Percentiles rank a stretch among this genome's conserved stretches.
phyloP scores from a whole-genome alignment of 2,329 filamentous ascomycete genomes.

The Aureobasidium subglaciale region DNA sequence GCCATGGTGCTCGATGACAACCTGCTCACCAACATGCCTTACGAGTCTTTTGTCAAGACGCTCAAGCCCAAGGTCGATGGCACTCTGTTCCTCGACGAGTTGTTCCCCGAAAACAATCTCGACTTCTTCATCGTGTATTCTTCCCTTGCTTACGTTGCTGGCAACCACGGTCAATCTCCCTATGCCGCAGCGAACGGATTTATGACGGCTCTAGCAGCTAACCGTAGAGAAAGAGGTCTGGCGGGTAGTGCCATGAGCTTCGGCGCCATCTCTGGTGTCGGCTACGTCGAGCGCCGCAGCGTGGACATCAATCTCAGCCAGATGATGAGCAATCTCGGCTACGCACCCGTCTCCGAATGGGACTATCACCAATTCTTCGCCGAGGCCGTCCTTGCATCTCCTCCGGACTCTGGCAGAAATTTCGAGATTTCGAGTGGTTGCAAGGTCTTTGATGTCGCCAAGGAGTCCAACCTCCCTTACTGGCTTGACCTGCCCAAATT shows the following conservation, averaged over 20 bases:
- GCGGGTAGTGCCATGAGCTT: constrained; percentile 47
- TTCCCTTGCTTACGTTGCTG: constrained; percentile 49
- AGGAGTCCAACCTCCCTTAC: neutral
- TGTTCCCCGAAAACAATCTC: constrained; percentile 26
- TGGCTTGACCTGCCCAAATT: constrained; percentile 7
- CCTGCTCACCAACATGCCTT: constrained; percentile 45
- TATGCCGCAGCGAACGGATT: constrained; percentile 46
- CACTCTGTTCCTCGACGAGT: constrained; percentile 42
- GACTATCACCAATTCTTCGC: constrained; percentile 48
- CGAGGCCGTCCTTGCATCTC: constrained; percentile 37
- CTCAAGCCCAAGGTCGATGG: constrained; percentile 46
- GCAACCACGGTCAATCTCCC: constrained; percentile 52
- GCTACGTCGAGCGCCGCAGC: constrained; percentile 27
- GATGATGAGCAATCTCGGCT: constrained; percentile 5
- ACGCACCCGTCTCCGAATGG: constrained; percentile 37
- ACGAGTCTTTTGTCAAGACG: constrained; percentile 36
- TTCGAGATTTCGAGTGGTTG: constrained; percentile 1
- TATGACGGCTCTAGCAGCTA: constrained; percentile 25
- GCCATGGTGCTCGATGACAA: constrained; percentile 43
- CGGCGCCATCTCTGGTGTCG: constrained; percentile 42
- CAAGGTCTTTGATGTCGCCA: neutral
- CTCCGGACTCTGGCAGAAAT: neutral
- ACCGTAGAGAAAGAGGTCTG: constrained; percentile 37
- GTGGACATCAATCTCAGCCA: neutral
- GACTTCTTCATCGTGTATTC: constrained; percentile 49